Evolutionary conservation across 257 asterid genomes (phyloP).

Genomic region (Solanum phureja): DNA sequence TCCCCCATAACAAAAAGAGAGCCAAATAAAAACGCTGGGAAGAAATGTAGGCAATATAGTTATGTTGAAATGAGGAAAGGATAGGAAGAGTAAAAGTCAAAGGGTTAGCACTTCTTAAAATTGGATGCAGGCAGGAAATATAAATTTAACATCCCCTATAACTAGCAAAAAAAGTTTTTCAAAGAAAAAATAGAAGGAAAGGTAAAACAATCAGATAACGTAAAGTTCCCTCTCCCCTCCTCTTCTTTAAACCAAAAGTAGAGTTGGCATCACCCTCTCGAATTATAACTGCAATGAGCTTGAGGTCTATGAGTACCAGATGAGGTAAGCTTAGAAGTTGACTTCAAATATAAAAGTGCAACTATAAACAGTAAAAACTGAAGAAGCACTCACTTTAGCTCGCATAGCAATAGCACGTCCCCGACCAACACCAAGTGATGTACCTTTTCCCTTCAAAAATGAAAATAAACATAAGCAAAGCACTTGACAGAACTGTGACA

Average conservation of each 20-base stretch:
- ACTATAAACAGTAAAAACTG: neutral
- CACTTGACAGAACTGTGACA: neutral
- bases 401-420: slow-evolving; percentile 98
- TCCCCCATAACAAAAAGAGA: neutral
- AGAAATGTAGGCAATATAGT: neutral
- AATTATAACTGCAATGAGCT: neutral
- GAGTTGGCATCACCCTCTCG: neutral
- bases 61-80: neutral
- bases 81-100: neutral
- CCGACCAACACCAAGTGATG: slow-evolving; percentile 90
- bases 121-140: neutral
- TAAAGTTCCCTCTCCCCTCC: neutral
- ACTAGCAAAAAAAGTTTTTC: neutral
- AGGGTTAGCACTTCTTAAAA: neutral
- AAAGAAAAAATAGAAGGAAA: neutral
- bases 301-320: neutral
- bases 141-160: neutral
- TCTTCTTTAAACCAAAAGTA: neutral
- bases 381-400: slow-evolving; percentile 58
- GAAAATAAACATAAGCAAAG: slow-evolving; percentile 15
- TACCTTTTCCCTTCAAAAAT: slow-evolving; percentile 82
- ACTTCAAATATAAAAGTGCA: neutral
- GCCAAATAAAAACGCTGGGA: neutral
- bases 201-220: neutral
- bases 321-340: neutral